Evolutionary conservation across 495 filamentous ascomycete genomes (phyloP), one percentile per base, ranked within the genome.

Genomic region (Parachaetomium inaequale): DNA sequence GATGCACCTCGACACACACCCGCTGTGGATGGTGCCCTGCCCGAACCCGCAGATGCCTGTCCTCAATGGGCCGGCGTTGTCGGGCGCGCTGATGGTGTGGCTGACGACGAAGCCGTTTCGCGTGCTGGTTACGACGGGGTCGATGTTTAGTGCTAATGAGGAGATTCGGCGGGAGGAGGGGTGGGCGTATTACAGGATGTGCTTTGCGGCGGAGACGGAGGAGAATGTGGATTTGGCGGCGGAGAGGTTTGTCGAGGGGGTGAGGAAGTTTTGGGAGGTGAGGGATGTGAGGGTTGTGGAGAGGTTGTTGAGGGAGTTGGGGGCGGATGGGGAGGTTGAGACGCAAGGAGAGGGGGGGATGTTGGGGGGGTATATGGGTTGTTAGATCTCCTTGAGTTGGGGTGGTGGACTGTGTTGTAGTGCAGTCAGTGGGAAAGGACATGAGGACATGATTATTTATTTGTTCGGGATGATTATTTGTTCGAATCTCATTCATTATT

Each of bases 131-230:
- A 74, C 79, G 3, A 87, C 88, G 0, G 93, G 93, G 4, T 70
- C 70, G 17, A 84, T 93, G 62, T 98, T 96, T 72, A 75, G 81
- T 36, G 81, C 91, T 7, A 87, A 81, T 0, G 75, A 82, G 0
- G 73, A 82, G 58, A 82, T 90, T 52, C 65, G 72, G 40, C 72
- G 75, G 12, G 71, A 72, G 34, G 72, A 80, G 25, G 85, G 84
- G 2, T 90, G 85, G 80, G 79, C 79, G 59, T 93, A 82, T 66
- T 84, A 84, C 67, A 76, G 93, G n/a, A 64, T 96, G 15, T 94
- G 92, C 73, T 96, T 96, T 76, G 90, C 91, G 15, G 92, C 92
- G 8, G 86, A 91, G 69, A 75, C 83, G 34, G 85, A 87, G 56
- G 85, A 88, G 4, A 85, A 88, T 47, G 78, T 96, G 25, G 78